Evolutionary conservation across 2,329 filamentous ascomycete genomes (phyloP), one percentile per base, ranked within the genome.

Genomic region (Coniochaeta sp.): DNA sequence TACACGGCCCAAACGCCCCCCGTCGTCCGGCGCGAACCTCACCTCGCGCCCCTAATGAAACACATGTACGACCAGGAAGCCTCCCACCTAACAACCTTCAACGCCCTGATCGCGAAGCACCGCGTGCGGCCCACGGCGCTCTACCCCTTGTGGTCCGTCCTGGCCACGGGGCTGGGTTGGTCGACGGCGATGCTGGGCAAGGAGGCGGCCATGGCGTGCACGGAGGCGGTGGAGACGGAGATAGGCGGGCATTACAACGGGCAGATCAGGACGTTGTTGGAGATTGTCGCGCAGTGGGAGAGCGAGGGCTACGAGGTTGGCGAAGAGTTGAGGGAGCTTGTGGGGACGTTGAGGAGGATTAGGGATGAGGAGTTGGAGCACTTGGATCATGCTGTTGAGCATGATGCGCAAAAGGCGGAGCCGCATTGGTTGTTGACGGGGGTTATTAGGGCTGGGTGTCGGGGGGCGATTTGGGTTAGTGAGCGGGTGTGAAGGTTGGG

Each of bases 31-130:
- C 81, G 86, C 4, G 86, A 96, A 66, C 92, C 94, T 1, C 88
- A 96, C 65, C 83, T 99, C 16, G 86, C 89, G 6, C 87, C 90
- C 0, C 73, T 97, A 28, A 96, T 99, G 90, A 82, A 85, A 61
- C 94, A 97, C 77, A 99, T 99, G 94, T 91, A 96, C 75, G 89
- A 94, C 62, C 94, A 99, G 68, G 94, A 99, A 75, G 90, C 82
- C 12, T 86, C 83, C 8, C 94, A 99, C 69, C 84, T 97, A 60
- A 70, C 74, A 4, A 94, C 85, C 31, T 99, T 97, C 78, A 95
- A 96, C 69, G 63, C 75, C 3, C 78, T 97, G 24, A 75, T 97
- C 4, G 83, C 87, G 16, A 87, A 85, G 62, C 94, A 97, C 69
- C 89, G 91, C 52, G 84, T 99, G 49, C 88, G 94, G 0, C 94